A percentile compares a stretch with the other conserved stretches of the same genome.
phyloP scores from a whole-genome alignment of 805 yeast genomes.

The Soucietia sequanensis region DNA sequence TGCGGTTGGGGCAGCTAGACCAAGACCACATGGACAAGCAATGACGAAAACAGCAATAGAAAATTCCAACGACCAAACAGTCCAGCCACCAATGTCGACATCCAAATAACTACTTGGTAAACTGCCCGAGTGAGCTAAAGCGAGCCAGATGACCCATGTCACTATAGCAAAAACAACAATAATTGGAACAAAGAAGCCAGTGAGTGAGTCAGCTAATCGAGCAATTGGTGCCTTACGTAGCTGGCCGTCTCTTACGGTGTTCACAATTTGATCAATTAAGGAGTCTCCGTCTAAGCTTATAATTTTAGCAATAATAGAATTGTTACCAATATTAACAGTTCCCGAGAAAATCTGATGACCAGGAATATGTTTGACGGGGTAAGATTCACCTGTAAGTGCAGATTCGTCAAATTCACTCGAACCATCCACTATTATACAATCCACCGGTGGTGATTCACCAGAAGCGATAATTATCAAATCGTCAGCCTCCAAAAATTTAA shows the following conservation, averaged over 20 bases:
- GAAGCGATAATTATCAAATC: slow-evolving; percentile 48
- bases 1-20: slow-evolving; percentile 84
- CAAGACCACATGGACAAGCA: slow-evolving; percentile 86
- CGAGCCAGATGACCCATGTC: slow-evolving; percentile 71
- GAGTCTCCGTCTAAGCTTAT: slow-evolving; percentile 63
- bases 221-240: slow-evolving; percentile 72
- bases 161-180: slow-evolving; percentile 57
- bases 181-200: slow-evolving; percentile 72
- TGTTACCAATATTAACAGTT: slow-evolving; percentile 62
- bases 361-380: slow-evolving; percentile 51
- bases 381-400: slow-evolving; percentile 61
- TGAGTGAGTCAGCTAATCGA: slow-evolving; percentile 62
- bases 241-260: slow-evolving; percentile 72
- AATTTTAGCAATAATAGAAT: slow-evolving; percentile 52
- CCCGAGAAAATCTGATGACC: slow-evolving; percentile 77
- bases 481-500: slow-evolving; percentile 49
- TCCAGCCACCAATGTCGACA: slow-evolving; percentile 71
- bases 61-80: slow-evolving; percentile 74
- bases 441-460: slow-evolving; percentile 63
- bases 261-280: slow-evolving; percentile 65
- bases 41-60: slow-evolving; percentile 78
- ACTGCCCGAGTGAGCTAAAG: slow-evolving; percentile 51
- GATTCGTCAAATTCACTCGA: slow-evolving; percentile 56
- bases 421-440: slow-evolving; percentile 51
- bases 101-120: slow-evolving; percentile 59